Conservation (phyloP, 108 stramenopile genomes). For the Fragilaria crotonensis region DNA sequence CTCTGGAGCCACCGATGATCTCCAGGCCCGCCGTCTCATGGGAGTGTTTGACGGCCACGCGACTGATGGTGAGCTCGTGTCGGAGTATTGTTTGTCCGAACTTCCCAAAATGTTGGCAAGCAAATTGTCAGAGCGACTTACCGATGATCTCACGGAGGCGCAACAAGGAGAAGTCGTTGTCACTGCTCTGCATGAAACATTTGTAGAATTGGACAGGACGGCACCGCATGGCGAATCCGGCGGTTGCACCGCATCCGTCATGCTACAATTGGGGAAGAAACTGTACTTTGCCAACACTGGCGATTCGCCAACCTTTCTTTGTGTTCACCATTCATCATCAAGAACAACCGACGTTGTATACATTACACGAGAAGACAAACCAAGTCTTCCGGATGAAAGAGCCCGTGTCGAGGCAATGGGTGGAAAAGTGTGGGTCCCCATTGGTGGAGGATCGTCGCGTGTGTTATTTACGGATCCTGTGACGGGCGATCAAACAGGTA, state of each 20-base stretch:
- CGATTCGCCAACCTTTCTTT: constrained; percentile 44
- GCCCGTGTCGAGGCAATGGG: constrained; percentile 59
- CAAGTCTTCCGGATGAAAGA: constrained; percentile 58
- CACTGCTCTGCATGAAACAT: constrained; percentile 46
- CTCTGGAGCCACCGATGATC: neutral
- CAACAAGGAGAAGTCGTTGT: constrained; percentile 9
- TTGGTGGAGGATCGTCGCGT: constrained; percentile 40
- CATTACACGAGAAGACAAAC: constrained; percentile 44
- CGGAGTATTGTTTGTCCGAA: constrained; percentile 57
- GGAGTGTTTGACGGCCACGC: constrained; percentile 82
- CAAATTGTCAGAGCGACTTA: constrained; percentile 25
- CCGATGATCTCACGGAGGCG: neutral
- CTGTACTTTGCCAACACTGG: constrained; percentile 81
- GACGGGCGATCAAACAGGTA: neutral
- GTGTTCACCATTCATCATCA: constrained; percentile 20
- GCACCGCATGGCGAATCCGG: constrained; percentile 50
- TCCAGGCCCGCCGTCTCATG: constrained; percentile 16
- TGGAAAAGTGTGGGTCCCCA: constrained; percentile 64
- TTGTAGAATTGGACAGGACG: constrained; percentile 62
- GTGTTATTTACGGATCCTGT: constrained; percentile 27
- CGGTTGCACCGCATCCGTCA: constrained; percentile 66
- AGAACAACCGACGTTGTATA: constrained; percentile 24
- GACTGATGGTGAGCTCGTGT: constrained; percentile 54
- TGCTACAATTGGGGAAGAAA: constrained; percentile 53
- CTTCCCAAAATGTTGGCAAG: constrained; percentile 45